These are phyloP conservation scores for Thielaviopsis musarum DNA, from an alignment of 2,329 filamentous ascomycete genomes.

Conservation along the genomic window DNA sequence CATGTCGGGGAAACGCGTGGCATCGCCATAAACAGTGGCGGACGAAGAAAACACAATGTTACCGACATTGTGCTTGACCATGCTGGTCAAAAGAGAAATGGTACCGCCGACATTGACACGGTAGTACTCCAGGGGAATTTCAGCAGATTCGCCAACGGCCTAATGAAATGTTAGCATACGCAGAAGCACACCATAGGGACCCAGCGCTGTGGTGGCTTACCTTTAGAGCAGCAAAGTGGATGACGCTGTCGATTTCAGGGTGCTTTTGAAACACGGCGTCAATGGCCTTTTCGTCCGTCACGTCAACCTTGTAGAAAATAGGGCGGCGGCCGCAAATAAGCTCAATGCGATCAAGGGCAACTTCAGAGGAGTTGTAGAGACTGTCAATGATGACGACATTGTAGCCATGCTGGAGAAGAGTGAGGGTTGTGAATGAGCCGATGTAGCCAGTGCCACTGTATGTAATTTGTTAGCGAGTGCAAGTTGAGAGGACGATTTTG, in stretches of 20 bases:
- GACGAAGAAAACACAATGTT: constrained; percentile 99
- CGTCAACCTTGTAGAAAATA: constrained; percentile 68
- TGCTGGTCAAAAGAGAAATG: constrained; percentile 68
- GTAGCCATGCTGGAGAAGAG: constrained; percentile 85
- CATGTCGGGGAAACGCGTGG: constrained; percentile 91
- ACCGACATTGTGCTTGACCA: constrained; percentile 77
- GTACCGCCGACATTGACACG: constrained; percentile 90
- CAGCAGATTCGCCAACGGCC: constrained; percentile 89
- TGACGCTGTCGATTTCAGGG: constrained; percentile 91
- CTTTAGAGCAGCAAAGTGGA: constrained; percentile 97
- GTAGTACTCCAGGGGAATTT: constrained; percentile 96
- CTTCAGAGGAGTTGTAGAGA: constrained; percentile 89
- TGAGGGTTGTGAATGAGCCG: constrained; percentile 87
- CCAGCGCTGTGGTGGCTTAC: constrained; percentile 24
- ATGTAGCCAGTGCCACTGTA: constrained; percentile 93
- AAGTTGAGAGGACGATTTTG: constrained; percentile 7
- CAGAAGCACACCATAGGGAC: neutral
- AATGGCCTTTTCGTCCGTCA: constrained; percentile 69
- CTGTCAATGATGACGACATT: constrained; percentile 93
- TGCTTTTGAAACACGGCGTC: constrained; percentile 79
- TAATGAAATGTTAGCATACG: constrained; percentile 20
- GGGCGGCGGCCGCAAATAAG: constrained; percentile 80
- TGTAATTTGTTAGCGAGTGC: constrained; percentile 9
- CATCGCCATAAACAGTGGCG: constrained; percentile 95
- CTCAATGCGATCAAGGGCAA: constrained; percentile 88